Base-by-base conservation (phyloP, 768 basidiomycete genomes). In the Pleurotus platypus region DNA sequence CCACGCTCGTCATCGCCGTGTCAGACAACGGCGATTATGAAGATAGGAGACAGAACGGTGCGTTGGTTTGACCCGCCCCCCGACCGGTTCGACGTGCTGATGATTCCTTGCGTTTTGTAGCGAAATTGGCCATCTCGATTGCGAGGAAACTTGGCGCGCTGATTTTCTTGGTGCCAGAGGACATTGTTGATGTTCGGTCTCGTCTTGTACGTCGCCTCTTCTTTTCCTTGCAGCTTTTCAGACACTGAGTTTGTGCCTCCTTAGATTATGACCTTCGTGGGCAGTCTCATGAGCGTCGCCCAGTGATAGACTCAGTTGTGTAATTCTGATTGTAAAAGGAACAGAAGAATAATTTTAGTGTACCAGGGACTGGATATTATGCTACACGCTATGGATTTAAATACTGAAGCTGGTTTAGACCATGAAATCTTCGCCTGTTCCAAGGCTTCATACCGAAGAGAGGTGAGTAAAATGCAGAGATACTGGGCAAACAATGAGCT, bases 71-170 rank as follows among this genome's bases (percentile, higher is more conserved):
- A 48, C 16, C 16, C 35, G 2, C 2, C 27, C 30, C n/a, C 3
- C 59, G n/a, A 54, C 4, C 48, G 38, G 15, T 50, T 54, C 26
- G 22, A 2, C 5, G 24, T 26, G 24, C 50, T 66, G 20, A 62
- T 46, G 8, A 18, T 7, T 58, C 35, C 43, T 30, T 48, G 60
- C 30, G 9, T 55, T 40, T 16, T 57, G 6, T 61, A 97, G 95
- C 95, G 13, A 98, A 98, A 83, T 73, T 98, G 61, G 96, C 94
- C 6, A 98, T 98, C 64, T 98, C 96, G 2, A 98, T 98, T 63
- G 95, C 96, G n/a, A 81, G 96, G 66, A 98, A 98, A 81, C 88
- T 95, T 87, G 92, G 93, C 55, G 92, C 92, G 4, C 72, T 97
- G 63, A 98, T 98, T 65, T 98, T 98, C 81, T 75, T 98, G 58